These are phyloP conservation scores for Agapanthus africanus DNA, from an alignment of 106 monocot genomes.

Conservation along the genomic window DNA sequence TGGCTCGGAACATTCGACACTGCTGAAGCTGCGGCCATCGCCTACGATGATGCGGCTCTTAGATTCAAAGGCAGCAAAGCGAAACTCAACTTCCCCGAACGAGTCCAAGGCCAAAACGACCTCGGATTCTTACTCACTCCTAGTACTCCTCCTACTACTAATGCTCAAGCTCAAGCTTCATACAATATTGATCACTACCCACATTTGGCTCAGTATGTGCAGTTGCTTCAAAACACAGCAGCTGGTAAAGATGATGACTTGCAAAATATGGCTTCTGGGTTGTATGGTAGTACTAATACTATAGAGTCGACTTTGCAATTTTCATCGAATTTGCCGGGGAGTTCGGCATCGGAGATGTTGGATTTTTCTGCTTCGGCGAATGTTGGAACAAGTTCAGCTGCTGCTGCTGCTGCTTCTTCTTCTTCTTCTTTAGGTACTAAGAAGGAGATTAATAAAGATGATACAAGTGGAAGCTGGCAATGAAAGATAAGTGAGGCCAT, in stretches of 20 bases:
- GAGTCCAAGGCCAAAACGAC: slow-evolving; percentile 52
- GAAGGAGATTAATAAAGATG: too few relatives aligned
- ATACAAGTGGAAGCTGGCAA: too few relatives aligned
- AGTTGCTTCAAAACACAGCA: slow-evolving; percentile 23
- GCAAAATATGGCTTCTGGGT: slow-evolving; percentile 1
- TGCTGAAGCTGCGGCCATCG: too few relatives aligned
- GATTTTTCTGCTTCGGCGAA: too few relatives aligned
- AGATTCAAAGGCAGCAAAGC: slow-evolving; percentile 66
- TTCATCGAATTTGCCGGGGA: too few relatives aligned
- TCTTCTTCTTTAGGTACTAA: too few relatives aligned
- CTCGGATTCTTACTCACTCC: slow-evolving; percentile 25
- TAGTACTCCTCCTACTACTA: not conserved
- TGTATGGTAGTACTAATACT: slow-evolving; percentile 6
- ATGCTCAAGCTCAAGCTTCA: too few relatives aligned
- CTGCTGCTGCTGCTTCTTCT: too few relatives aligned
- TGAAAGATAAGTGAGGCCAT: too few relatives aligned
- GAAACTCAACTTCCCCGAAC: too few relatives aligned
- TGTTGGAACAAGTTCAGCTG: too few relatives aligned
- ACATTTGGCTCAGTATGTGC: slow-evolving; percentile 30
- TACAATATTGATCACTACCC: slow-evolving; percentile 11
- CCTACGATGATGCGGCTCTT: slow-evolving; percentile 70
- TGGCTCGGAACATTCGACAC: too few relatives aligned
- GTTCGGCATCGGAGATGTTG: slow-evolving; percentile 1
- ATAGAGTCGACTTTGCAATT: not conserved
- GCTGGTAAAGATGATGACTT: slow-evolving; percentile 13